Evolutionary conservation across 148 eudicot genomes (phyloP).

Genomic region (Simmondsia chinensis): DNA sequence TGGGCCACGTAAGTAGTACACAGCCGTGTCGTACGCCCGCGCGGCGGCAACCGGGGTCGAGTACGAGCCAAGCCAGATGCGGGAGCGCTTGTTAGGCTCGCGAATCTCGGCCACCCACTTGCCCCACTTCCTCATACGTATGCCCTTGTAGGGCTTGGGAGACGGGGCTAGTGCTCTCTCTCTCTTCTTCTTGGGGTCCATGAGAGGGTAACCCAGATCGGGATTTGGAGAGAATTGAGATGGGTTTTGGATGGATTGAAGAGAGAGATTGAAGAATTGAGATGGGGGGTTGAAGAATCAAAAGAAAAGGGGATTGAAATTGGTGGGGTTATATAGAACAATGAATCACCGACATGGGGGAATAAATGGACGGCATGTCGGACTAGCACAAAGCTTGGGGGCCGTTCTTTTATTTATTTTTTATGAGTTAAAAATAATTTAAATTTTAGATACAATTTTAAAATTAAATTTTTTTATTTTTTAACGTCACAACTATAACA

Average conservation of each 20-base stretch:
- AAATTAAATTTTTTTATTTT: too few relatives aligned
- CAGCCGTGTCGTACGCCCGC: conserved; percentile 91
- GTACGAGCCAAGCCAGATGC: conserved; percentile 94
- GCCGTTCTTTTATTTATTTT: neutral
- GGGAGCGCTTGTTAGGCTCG: conserved; percentile 80
- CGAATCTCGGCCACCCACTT: conserved; percentile 97
- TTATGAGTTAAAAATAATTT: neutral
- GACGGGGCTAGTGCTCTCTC: conserved; percentile 19
- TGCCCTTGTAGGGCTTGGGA: conserved; percentile 76
- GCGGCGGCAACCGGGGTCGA: conserved; percentile 80
- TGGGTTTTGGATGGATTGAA: neutral
- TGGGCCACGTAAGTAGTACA: conserved; percentile 67
- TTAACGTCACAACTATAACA: too few relatives aligned
- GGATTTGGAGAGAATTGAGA: neutral
- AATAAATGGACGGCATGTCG: conserved; percentile 31
- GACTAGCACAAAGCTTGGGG: too few relatives aligned
- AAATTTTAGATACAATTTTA: neutral
- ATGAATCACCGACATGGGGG: too few relatives aligned
- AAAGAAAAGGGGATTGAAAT: too few relatives aligned
- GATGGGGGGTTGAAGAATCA: conserved; percentile 4
- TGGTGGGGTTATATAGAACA: too few relatives aligned
- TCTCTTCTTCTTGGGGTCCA: conserved; percentile 29
- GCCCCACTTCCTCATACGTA: conserved; percentile 97
- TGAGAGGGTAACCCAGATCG: too few relatives aligned
- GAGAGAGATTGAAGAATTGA: neutral